Conservation (phyloP, 2,329 filamentous ascomycete species). For the Colletotrichum sp. region DNA sequence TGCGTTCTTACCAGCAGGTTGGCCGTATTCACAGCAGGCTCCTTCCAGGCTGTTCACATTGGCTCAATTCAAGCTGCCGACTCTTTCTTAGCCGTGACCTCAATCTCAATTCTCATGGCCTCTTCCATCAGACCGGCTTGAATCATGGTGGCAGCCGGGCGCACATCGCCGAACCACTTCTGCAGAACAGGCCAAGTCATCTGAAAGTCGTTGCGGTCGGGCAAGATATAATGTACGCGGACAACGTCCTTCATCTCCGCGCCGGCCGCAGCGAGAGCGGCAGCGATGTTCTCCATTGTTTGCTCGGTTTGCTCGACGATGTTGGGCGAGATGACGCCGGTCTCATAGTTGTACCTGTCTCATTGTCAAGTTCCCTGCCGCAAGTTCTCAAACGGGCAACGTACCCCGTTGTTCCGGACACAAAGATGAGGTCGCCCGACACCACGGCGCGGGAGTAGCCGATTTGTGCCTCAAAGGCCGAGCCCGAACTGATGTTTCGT, state of each 20-base stretch:
- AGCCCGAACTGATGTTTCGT: constrained; percentile 52
- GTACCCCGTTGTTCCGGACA: constrained; percentile 61
- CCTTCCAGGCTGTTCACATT: neutral
- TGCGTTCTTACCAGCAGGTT: neutral
- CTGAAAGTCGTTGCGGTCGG: constrained; percentile 51
- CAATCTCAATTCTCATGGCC: constrained; percentile 49
- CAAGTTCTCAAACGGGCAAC: neutral
- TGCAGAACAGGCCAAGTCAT: constrained; percentile 54
- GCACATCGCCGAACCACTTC: constrained; percentile 53
- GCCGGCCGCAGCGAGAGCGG: constrained; percentile 49
- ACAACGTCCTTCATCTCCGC: constrained; percentile 51
- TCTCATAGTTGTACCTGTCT: constrained; percentile 55
- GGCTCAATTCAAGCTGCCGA: neutral
- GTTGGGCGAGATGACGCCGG: constrained; percentile 47
- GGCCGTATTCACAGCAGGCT: neutral
- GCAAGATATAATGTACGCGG: constrained; percentile 57
- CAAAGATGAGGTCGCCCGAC: constrained; percentile 54
- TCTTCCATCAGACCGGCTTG: constrained; percentile 57
- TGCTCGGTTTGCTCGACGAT: constrained; percentile 56
- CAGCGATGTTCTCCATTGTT: constrained; percentile 50
- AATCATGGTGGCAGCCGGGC: constrained; percentile 60
- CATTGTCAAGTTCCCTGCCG: neutral
- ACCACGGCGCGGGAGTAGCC: constrained; percentile 61
- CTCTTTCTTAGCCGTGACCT: constrained; percentile 40
- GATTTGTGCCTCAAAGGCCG: constrained; percentile 56